Conservation (phyloP, 495 filamentous ascomycete species). For the Xylaria sp. region DNA sequence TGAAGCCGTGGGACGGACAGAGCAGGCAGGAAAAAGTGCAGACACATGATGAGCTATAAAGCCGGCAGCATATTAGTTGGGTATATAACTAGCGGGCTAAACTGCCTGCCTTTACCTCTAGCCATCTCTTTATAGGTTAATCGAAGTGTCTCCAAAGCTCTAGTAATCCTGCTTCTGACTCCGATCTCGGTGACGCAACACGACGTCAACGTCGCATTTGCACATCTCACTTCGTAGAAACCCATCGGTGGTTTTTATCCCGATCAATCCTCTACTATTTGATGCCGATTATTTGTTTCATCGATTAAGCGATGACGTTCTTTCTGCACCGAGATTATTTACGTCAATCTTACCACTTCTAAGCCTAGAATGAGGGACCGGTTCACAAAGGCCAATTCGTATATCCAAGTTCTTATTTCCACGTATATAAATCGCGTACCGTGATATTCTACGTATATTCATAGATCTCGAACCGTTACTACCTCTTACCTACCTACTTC, state of each 20-base stretch:
- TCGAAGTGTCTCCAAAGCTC: background rate
- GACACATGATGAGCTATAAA: constrained; percentile 47
- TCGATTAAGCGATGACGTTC: background rate
- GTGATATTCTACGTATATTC: background rate
- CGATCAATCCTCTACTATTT: background rate
- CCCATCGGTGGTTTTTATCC: background rate
- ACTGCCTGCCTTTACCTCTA: background rate
- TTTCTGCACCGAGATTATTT: background rate
- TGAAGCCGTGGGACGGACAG: constrained; percentile 47
- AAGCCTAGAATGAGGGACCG: background rate
- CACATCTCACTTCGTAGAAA: background rate
- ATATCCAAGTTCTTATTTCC: background rate
- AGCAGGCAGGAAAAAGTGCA: constrained; percentile 17
- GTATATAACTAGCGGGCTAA: background rate
- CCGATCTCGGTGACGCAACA: background rate
- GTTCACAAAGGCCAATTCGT: background rate
- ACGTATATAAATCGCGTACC: background rate
- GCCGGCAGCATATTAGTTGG: background rate
- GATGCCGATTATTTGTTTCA: too few relatives aligned
- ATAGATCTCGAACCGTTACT: background rate
- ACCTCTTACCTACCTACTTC: background rate
- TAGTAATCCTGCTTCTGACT: background rate
- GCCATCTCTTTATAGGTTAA: background rate
- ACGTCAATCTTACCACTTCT: background rate
- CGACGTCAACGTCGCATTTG: constrained; percentile 1